phyloP scores from a whole-genome alignment of 192 early-diverging fungal genomes.

The Phycomyces nitens region DNA sequence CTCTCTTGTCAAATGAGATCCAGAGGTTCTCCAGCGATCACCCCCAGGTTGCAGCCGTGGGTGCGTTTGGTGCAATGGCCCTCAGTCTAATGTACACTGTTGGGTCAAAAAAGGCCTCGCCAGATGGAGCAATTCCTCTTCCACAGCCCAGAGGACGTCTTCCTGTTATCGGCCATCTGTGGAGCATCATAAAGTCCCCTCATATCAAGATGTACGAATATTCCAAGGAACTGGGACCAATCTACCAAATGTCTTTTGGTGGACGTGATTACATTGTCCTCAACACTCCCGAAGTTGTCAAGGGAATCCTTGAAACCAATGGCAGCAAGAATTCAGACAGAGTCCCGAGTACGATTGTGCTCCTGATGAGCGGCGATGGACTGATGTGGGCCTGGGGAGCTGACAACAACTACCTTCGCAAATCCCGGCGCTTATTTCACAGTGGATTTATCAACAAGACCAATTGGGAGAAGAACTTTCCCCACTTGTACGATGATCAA shows the following conservation, averaged over 20 bases:
- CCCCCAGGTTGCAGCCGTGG: too few relatives aligned
- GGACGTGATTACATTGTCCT: neutral
- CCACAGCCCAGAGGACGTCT: neutral
- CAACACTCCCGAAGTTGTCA: neutral
- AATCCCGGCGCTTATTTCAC: neutral
- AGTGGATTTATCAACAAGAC: slow-evolving; percentile 3
- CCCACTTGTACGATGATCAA: neutral
- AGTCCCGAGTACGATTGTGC: neutral
- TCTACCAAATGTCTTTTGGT: neutral
- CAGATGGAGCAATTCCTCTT: too few relatives aligned
- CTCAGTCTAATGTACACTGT: too few relatives aligned
- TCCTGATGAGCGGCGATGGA: neutral
- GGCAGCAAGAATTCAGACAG: neutral
- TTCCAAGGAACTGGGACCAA: neutral
- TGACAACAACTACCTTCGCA: neutral
- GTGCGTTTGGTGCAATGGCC: too few relatives aligned
- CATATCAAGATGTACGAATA: neutral
- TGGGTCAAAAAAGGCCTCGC: too few relatives aligned
- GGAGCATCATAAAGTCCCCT: neutral
- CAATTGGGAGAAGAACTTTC: neutral
- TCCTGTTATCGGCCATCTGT: neutral
- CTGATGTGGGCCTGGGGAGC: slow-evolving; percentile 1
- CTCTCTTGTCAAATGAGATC: too few relatives aligned
- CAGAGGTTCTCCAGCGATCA: too few relatives aligned
- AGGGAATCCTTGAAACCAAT: neutral